Conservation (phyloP, 169 alveolate genomes). For the Perkinsus olseni region DNA sequence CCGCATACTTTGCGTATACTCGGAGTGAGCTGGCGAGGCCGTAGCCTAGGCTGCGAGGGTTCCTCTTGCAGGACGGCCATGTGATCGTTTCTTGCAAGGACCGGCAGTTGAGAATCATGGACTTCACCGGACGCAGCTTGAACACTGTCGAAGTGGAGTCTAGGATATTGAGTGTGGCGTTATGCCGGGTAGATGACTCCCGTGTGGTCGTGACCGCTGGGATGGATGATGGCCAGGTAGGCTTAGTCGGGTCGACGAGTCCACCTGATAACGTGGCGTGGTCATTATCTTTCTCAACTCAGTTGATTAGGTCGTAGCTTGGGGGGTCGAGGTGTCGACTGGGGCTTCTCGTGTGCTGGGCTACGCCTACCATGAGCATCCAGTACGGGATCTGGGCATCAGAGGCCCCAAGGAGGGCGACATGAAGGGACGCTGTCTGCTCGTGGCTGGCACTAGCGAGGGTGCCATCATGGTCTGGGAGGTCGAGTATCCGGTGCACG, state of each 20-base stretch:
- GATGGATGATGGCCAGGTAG: neutral
- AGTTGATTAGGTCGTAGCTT: neutral
- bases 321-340: neutral
- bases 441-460: neutral
- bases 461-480: neutral
- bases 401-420: neutral
- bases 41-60: too few relatives aligned
- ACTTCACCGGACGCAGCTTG: neutral
- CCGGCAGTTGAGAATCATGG: neutral
- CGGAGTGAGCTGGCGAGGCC: neutral
- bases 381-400: neutral
- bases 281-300: too few relatives aligned
- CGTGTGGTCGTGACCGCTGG: neutral
- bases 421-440: neutral
- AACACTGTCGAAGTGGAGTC: neutral
- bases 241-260: too few relatives aligned
- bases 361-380: neutral
- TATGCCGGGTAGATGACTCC: neutral
- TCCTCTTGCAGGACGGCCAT: neutral
- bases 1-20: neutral
- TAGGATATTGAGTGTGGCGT: neutral
- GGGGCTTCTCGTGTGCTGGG: neutral
- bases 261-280: too few relatives aligned
- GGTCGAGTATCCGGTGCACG: neutral
- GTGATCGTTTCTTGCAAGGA: neutral